These are phyloP conservation scores for Eleusine indica DNA, from an alignment of 176 grass and related monocot genomes.

Conservation along the genomic window DNA sequence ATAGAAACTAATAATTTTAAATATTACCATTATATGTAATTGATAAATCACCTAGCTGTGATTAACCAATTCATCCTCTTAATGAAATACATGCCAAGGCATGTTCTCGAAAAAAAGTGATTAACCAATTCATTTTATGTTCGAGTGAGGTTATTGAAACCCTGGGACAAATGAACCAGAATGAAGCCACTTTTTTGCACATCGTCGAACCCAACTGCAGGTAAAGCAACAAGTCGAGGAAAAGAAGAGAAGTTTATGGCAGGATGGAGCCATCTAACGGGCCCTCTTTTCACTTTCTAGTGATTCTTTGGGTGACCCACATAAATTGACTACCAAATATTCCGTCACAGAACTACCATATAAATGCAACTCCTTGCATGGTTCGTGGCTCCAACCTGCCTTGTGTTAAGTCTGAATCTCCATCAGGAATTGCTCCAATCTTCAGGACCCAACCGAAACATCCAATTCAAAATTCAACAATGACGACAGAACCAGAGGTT, in stretches of 20 bases:
- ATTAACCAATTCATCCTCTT: no score
- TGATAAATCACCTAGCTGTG: no score
- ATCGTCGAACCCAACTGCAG: conserved; percentile 6
- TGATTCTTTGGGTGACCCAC: conserved; percentile 56
- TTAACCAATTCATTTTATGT: not conserved
- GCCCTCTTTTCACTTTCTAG: conserved; percentile 32
- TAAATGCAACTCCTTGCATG: conserved; percentile 38
- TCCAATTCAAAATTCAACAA: conserved; percentile 18
- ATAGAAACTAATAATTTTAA: not conserved
- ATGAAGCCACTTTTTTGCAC: conserved; percentile 11
- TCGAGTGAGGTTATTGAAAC: conserved; percentile 12
- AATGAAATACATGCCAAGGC: no score
- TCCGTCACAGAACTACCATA: conserved; percentile 33
- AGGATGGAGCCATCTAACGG: conserved; percentile 24
- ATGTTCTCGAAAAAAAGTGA: no score
- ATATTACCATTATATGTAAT: no score
- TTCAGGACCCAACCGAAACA: conserved; percentile 11
- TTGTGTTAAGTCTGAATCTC: conserved; percentile 14
- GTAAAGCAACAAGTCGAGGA: conserved; percentile 15
- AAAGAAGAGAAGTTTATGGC: conserved; percentile 24
- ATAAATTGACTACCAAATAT: conserved; percentile 47
- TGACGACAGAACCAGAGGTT: conserved; percentile 54
- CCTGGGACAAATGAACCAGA: not conserved
- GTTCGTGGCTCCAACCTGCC: conserved; percentile 25
- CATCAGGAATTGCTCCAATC: not conserved